phyloP scores from a whole-genome alignment of 2,329 filamentous ascomycete species.

The Juglanconis sp. region DNA sequence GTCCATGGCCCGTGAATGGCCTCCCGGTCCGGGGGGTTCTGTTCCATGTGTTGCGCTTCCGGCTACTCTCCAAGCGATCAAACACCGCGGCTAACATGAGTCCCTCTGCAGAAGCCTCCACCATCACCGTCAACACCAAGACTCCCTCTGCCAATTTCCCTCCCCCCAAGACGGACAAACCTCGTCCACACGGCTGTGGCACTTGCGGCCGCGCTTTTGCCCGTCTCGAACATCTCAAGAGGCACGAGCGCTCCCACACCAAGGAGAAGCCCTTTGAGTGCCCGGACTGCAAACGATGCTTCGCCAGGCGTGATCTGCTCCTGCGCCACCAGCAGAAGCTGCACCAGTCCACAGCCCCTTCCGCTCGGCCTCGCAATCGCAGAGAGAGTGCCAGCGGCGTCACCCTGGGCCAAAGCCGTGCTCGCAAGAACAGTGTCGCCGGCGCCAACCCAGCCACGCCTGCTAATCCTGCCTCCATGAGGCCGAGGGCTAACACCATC shows the following conservation, averaged over 20 bases:
- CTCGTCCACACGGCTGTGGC: slow-evolving; percentile 86
- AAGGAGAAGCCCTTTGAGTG: slow-evolving; percentile 99
- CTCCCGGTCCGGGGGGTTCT: background rate
- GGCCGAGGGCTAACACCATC: slow-evolving; percentile 92
- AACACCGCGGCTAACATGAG: background rate
- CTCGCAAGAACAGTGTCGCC: slow-evolving; percentile 89
- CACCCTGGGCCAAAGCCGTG: slow-evolving; percentile 65
- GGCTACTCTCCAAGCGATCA: slow-evolving; percentile 3
- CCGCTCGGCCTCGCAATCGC: slow-evolving; percentile 80
- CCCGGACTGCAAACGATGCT: slow-evolving; percentile 89
- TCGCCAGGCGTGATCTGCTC: slow-evolving; percentile 87
- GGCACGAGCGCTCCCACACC: slow-evolving; percentile 95
- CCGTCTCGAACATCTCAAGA: slow-evolving; percentile 91
- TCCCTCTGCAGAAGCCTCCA: slow-evolving; percentile 35
- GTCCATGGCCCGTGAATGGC: background rate
- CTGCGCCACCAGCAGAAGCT: slow-evolving; percentile 97
- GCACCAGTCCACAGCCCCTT: slow-evolving; percentile 86
- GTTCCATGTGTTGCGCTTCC: background rate
- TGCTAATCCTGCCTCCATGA: slow-evolving; percentile 59
- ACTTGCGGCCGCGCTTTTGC: slow-evolving; percentile 93
- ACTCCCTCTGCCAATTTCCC: slow-evolving; percentile 51
- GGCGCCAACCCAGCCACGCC: slow-evolving; percentile 41
- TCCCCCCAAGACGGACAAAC: slow-evolving; percentile 94
- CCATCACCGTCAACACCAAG: slow-evolving; percentile 51
- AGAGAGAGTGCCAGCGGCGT: slow-evolving; percentile 79